Base-by-base conservation (phyloP, 2,329 filamentous ascomycete species). In the Emmonsiellopsis sp. region DNA sequence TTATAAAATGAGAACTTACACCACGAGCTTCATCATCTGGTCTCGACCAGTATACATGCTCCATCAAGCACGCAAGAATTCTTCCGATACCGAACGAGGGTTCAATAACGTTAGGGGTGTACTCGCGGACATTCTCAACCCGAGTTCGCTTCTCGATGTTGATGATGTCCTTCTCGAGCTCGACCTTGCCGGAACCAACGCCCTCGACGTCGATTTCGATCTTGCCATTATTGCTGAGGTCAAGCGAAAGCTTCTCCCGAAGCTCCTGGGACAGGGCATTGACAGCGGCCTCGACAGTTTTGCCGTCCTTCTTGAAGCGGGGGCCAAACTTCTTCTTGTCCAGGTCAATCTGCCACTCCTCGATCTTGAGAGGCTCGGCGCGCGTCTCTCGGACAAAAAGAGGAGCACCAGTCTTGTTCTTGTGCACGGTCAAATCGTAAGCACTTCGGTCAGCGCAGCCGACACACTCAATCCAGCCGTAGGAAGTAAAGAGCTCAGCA, bases 381-480 rank as follows among this genome's bases (percentile, higher is more conserved):
- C 90, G 80, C 52, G 82, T 83, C 76, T 96, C 85, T 56, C 91
- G 84, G 41, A 97, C 93, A 48, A 93, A 78, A 20, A 98, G 79
- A 42, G 90, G 84, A 11, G 87, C 84, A 55, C 89, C 90, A 34
- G 93, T 97, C 77, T 89, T 91, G 75, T 95, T 92, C 67, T 86
- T 85, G 73, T 97, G 93, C 8, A 96, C 91, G 37, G 83, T 86
- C 69, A 97, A 72, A 72, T 98, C 93, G 70, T 95, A 98, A 16
- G 93, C 93, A 68, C 88, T 95, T 64, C 93, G 84, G 70, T 96
- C 92, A 57, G 93, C 93, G 71, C 93, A 97, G 58, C 93, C 93
- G 65, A 97, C 92, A 70, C 92, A 97, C 77, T 98, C 93, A 58
- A 97, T 88, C 93, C 93, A 98, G 69, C 93, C 93, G 65, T 91